Evolutionary conservation across 768 basidiomycete species (phyloP), one percentile per base, ranked within the genome.

Genomic region (Calvatia gigantea): DNA sequence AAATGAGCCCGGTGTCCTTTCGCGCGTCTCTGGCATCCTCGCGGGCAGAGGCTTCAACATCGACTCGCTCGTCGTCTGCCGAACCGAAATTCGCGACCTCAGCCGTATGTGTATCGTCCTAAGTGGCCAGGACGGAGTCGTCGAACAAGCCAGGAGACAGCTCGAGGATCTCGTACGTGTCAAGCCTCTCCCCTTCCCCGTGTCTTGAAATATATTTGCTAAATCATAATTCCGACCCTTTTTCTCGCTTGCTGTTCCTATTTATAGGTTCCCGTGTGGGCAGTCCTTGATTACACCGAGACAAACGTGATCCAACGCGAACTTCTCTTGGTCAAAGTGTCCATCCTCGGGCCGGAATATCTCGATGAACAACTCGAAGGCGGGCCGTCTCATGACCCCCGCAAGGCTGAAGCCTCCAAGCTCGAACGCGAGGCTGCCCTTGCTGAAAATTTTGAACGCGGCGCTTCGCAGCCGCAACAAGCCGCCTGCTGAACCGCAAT

Each of bases 1-100:
- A 72, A 98, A 99, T 69, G 97, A 99, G 73, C 97, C 97, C 2
- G 97, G 97, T 65, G 97, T 99, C n/a, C 82, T 99, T 11, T 97
- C 96, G 27, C 89, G 97, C 63, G 94, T 99, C 2, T 96, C 96
- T 5, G 97, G 97, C 52, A 98, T 96, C 65, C 81, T 99, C 21
- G 97, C 97, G 17, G 97, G 92, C 38, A 80, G 97, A 61, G 97
- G 97, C 3, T 97, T 99, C 80, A 99, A 99, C 77, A 91, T 96
- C 69, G 96, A 99, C 73, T 98, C 96, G 4, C 78, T 99, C 59
- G 97, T 99, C 64, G 97, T 99, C 23, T 99, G 97, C 73, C 84
- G 91, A 51, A 99, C 97, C 33, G 97, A 98, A 73, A 93, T 98
- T 60, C 86, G 93, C 55, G 97, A 99, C 76, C 77, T 98, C 48